Evolutionary conservation across 352 stramenopile genomes (phyloP).

Genomic region (Globisporangium cystogenes): DNA sequence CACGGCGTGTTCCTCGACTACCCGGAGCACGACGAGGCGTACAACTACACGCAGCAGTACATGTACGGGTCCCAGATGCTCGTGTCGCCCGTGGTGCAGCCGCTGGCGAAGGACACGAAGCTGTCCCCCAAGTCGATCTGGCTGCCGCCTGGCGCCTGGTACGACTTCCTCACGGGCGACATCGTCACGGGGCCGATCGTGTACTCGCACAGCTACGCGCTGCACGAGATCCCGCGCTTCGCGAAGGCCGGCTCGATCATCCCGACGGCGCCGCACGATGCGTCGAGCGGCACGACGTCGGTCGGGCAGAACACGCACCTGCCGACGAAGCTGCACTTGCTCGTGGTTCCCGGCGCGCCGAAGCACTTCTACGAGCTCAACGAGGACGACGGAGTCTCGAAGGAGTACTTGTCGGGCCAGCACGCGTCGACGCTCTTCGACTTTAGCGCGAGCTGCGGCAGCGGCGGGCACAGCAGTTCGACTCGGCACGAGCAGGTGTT

Average conservation of each 20-base stretch:
- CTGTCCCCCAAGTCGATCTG: conserved; percentile 22
- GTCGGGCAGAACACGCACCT: conserved; percentile 15
- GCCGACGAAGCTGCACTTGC: conserved; percentile 15
- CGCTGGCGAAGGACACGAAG: conserved; percentile 18
- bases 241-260: conserved; percentile 24
- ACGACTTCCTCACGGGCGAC: conserved; percentile 21
- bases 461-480: neutral
- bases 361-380: conserved; percentile 17
- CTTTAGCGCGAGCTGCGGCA: conserved; percentile 8
- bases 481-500: conserved; percentile 4
- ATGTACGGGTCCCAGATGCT: conserved; percentile 36
- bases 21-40: conserved; percentile 29
- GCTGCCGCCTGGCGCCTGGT: conserved; percentile 42
- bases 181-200: conserved; percentile 18
- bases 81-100: conserved; percentile 30
- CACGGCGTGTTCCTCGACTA: conserved; percentile 38
- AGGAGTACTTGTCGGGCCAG: conserved; percentile 16
- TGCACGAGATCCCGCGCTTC: conserved; percentile 28
- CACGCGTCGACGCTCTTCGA: conserved; percentile 14
- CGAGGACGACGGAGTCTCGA: conserved; percentile 27
- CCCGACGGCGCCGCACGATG: conserved; percentile 5
- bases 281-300: conserved; percentile 3
- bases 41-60: conserved; percentile 29
- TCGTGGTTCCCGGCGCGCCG: conserved; percentile 15
- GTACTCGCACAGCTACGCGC: conserved; percentile 16